These are phyloP conservation scores for Orbilia javanica DNA, from an alignment of 2,329 filamentous ascomycete genomes.

Conservation along the genomic window DNA sequence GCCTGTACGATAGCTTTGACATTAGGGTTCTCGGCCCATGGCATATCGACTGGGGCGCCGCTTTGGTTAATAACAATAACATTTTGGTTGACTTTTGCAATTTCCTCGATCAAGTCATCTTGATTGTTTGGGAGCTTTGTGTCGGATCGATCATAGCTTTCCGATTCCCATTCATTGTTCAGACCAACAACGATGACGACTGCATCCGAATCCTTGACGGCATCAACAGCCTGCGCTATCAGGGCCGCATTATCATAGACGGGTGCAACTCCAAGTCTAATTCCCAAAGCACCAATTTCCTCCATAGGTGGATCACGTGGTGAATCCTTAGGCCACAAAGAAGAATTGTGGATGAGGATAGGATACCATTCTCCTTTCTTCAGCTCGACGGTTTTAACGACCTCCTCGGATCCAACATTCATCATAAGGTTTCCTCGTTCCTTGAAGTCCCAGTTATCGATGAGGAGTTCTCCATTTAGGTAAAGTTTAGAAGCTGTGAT, in stretches of 20 bases:
- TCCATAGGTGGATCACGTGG: constrained; percentile 49
- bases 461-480: constrained; percentile 41
- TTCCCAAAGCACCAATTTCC: constrained; percentile 72
- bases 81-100: constrained; percentile 74
- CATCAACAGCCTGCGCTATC: constrained; percentile 69
- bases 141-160: constrained; percentile 76
- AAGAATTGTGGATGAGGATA: constrained; percentile 33
- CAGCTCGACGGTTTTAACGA: constrained; percentile 45
- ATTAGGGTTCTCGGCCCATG: constrained; percentile 71
- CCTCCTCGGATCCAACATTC: constrained; percentile 56
- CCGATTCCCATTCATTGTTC: constrained; percentile 81
- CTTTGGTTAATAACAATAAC: constrained; percentile 77
- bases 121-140: constrained; percentile 73
- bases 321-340: constrained; percentile 53
- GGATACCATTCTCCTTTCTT: constrained; percentile 47
- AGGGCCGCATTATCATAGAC: constrained; percentile 37
- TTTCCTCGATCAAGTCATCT: constrained; percentile 73
- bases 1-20: constrained; percentile 77
- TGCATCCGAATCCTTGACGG: constrained; percentile 73
- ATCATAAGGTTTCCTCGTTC: constrained; percentile 50
- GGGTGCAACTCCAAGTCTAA: constrained; percentile 67
- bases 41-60: constrained; percentile 73
- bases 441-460: constrained; percentile 59
- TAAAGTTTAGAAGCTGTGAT: constrained; percentile 44
- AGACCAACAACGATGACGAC: constrained; percentile 77